Base-by-base conservation (phyloP, 2,329 filamentous ascomycete species). In the Chaetomiaceae sp. region DNA sequence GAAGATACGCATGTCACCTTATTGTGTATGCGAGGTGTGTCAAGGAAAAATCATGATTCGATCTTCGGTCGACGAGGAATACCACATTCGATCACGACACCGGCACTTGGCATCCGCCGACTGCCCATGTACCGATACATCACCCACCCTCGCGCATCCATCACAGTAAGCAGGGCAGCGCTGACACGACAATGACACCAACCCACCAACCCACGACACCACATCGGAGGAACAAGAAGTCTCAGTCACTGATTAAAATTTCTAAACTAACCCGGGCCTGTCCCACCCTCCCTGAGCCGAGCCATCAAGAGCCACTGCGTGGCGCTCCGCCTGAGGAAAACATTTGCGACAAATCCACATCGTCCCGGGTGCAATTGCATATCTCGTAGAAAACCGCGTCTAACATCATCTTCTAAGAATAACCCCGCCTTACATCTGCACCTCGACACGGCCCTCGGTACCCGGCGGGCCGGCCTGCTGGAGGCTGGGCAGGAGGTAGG, bases 401-500 rank as follows among this genome's bases (percentile, higher is more conserved):
- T 46, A 47, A 37, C 21, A 31, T 33, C 33, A n/a, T 16, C 44
- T 10, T 44, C 39, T 48, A 44, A 54, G 3, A 48, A 48, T 46
- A 46, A 34, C 14, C 34, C 43, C 47, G 50, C 46, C 60, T 69
- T 77, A 88, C 70, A 93, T 79, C 70, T 85, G 82, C 63, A 96
- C 90, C 79, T 96, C 90, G 55, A 96, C 90, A 77, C 90, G 84
- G 63, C 88, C 88, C 76, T 95, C 89, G 57, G 79, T 78, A 62
- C 88, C 89, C 55, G 83, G 81, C 54, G 83, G 79, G 58, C 83
- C 83, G 54, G 79, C 79, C 68, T 86, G 79, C 64, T 79, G 77
- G 57, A 95, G 77, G 73, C 81, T 87, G 66, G 90, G 90, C 63
- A 96, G 85, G 63, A 96, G 82, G 76, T 96, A 95, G 61, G 90